Evolutionary conservation across 78 protist species (phyloP).

Genomic region (Pelomyxa schiedti): DNA sequence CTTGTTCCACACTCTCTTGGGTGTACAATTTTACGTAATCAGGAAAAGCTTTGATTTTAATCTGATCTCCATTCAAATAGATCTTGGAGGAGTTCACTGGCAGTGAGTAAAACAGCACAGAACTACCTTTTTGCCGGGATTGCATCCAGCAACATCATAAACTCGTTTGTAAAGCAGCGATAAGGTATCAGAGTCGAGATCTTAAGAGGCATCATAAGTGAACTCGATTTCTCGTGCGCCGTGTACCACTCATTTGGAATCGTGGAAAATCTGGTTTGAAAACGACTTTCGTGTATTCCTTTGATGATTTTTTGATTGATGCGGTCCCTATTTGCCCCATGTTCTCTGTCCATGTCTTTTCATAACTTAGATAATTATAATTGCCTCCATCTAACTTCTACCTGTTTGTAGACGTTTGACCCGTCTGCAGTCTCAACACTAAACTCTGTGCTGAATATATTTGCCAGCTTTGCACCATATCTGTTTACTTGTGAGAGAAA

Average conservation of each 20-base stretch:
- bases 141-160: slow-evolving; percentile 83
- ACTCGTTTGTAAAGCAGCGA: slow-evolving; percentile 65
- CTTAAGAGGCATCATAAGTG: no score
- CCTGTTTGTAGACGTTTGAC: slow-evolving; percentile 12
- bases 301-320: slow-evolving; percentile 7
- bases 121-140: slow-evolving; percentile 23
- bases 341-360: slow-evolving; percentile 40
- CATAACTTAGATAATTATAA: no score
- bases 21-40: slow-evolving; percentile 65
- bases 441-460: slow-evolving; percentile 81
- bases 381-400: neutral
- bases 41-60: slow-evolving; percentile 18
- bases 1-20: neutral
- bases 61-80: slow-evolving; percentile 16
- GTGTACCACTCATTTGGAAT: slow-evolving; percentile 63
- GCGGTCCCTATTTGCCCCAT: slow-evolving; percentile 32
- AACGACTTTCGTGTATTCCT: slow-evolving; percentile 55
- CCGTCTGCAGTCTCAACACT: slow-evolving; percentile 62
- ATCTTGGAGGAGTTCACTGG: no score
- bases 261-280: slow-evolving; percentile 52
- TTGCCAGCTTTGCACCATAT: slow-evolving; percentile 97
- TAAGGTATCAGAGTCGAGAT: slow-evolving; percentile 66
- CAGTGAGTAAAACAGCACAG: no score
- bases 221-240: no score
- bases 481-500: slow-evolving; percentile 80